phyloP scores from a whole-genome alignment of 1,284 basidiomycete species.

The Austropuccinia psidii region DNA sequence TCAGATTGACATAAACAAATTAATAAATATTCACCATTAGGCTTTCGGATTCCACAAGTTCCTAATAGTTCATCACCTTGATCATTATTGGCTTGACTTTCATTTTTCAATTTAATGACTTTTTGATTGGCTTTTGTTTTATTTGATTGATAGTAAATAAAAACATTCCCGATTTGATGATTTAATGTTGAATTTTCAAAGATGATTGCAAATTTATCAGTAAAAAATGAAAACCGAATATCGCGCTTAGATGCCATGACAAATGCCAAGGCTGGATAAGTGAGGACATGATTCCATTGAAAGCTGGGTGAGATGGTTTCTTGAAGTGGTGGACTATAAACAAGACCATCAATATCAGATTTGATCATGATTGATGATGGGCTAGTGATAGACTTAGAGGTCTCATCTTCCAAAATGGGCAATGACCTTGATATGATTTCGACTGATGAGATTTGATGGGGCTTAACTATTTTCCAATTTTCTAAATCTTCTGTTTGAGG shows the following conservation, averaged over 20 bases:
- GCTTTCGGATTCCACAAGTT: too few relatives aligned
- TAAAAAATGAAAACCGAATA: conserved; percentile 6
- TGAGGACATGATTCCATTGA: background rate
- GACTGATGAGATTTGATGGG: background rate
- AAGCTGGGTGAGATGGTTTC: background rate
- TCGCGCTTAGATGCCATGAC: conserved; percentile 28
- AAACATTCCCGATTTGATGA: background rate
- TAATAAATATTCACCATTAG: too few relatives aligned
- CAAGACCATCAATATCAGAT: conserved; percentile 19
- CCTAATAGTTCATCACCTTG: too few relatives aligned
- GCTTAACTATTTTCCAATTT: background rate
- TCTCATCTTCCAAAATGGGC: background rate
- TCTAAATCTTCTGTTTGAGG: background rate
- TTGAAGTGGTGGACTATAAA: background rate
- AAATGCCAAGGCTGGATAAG: conserved; percentile 7
- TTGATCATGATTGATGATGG: conserved; percentile 13
- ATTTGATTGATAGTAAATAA: conserved; percentile 4
- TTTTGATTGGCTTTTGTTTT: background rate
- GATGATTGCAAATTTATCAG: background rate
- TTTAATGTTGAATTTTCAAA: background rate
- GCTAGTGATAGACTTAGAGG: background rate
- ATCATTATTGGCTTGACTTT: too few relatives aligned
- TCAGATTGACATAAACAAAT: background rate
- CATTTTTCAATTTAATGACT: background rate
- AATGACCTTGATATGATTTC: conserved; percentile 13